These are phyloP conservation scores for Periconia sp. DNA, from an alignment of 2,329 filamentous ascomycete genomes.

Conservation along the genomic window DNA sequence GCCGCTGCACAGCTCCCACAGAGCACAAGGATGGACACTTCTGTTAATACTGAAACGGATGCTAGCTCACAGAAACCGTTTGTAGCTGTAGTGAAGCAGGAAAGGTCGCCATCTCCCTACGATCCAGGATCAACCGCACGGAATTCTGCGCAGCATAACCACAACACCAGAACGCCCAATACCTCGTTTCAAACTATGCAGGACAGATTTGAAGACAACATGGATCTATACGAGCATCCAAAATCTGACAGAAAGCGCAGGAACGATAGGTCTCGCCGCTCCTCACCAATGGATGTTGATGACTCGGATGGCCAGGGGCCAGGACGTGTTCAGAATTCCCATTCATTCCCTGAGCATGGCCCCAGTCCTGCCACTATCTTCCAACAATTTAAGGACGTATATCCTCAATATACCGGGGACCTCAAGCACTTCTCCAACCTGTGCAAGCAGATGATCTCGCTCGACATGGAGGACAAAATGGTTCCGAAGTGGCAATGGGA, in stretches of 20 bases:
- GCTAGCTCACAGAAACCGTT: background rate
- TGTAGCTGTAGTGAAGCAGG: background rate
- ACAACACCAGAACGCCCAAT: background rate
- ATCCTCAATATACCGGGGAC: slow-evolving; percentile 39
- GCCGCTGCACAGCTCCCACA: background rate
- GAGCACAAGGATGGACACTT: background rate
- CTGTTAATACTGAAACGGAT: background rate
- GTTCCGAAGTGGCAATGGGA: slow-evolving; percentile 44
- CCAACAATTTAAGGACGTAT: slow-evolving; percentile 31
- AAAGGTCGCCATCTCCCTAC: background rate
- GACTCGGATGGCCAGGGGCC: background rate
- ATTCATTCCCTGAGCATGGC: background rate
- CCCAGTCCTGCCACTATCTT: slow-evolving; percentile 16
- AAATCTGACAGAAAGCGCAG: background rate
- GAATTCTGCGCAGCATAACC: background rate
- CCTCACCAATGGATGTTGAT: background rate
- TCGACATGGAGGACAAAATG: slow-evolving; percentile 35
- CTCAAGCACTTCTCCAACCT: slow-evolving; percentile 33
- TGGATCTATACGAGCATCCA: background rate
- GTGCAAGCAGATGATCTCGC: slow-evolving; percentile 29
- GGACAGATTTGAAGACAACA: background rate
- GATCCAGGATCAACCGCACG: background rate
- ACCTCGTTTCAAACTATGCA: background rate
- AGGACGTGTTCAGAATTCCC: background rate
- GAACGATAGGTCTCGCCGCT: background rate